Evolutionary conservation across 2,329 filamentous ascomycete genomes (phyloP).

Genomic region (Akanthomyces lecanii): DNA sequence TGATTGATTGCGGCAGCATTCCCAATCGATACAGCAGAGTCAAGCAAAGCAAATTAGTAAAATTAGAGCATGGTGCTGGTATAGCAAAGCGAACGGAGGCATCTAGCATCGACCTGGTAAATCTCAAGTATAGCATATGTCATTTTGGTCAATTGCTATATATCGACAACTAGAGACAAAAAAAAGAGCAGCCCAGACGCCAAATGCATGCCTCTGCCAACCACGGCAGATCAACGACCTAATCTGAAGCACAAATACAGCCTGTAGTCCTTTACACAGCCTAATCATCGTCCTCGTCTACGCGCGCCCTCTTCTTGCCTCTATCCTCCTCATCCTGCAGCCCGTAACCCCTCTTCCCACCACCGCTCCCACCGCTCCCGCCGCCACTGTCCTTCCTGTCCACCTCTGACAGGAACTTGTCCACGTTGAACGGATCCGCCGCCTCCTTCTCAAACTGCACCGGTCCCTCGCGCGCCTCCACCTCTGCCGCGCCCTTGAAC

Average conservation of each 20-base stretch:
- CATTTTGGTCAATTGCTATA: neutral
- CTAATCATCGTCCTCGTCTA: slow-evolving; percentile 60
- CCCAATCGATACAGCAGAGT: neutral
- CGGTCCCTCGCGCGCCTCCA: slow-evolving; percentile 81
- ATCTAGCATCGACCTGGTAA: too few relatives aligned
- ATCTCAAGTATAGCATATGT: too few relatives aligned
- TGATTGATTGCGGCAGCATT: neutral
- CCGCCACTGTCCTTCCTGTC: slow-evolving; percentile 48
- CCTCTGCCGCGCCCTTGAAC: slow-evolving; percentile 81
- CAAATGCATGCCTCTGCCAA: slow-evolving; percentile 9
- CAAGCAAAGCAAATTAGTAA: too few relatives aligned
- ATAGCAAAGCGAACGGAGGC: too few relatives aligned
- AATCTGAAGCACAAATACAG: neutral
- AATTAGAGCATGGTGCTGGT: too few relatives aligned
- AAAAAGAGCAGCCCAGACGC: slow-evolving; percentile 3
- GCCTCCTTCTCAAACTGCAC: slow-evolving; percentile 94
- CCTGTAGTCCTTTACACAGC: slow-evolving; percentile 19
- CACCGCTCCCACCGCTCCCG: neutral
- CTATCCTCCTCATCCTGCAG: slow-evolving; percentile 61
- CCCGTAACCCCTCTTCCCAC: slow-evolving; percentile 66
- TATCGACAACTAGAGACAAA: neutral
- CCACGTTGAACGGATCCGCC: slow-evolving; percentile 86
- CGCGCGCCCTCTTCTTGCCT: slow-evolving; percentile 67
- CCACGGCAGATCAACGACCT: neutral
- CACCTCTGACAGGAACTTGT: slow-evolving; percentile 84